Base-by-base conservation (phyloP, 768 basidiomycete species). In the Calocera cornea region DNA sequence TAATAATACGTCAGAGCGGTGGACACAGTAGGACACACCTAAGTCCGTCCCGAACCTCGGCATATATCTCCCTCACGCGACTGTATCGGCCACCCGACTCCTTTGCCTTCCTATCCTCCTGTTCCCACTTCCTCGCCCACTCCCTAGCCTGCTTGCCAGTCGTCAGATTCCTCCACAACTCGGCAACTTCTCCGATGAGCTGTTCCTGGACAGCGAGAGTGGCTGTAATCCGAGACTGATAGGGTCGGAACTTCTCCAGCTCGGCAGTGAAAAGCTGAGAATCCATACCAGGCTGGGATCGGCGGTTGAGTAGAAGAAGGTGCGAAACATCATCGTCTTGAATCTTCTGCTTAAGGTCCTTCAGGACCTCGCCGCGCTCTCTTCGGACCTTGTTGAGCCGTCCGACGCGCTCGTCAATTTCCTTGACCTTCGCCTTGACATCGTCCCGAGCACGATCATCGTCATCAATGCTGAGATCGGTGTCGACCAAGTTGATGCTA, bases 321-420 rank as follows among this genome's bases (percentile, higher is more conserved):
- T 95, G 92, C 0, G 95, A 99, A 31, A 98, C 95, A 71, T 99
- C 97, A 77, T 99, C 97, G 31, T 83, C 80, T 85, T 97, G 97
- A 60, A 97, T 83, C 94, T 95, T 97, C 49, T 97, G 95, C 75
- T 98, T 99, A 64, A 99, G 79, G 74, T 98, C 97, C 74, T 90
- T 94, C 66, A 98, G 77, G 0, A 93, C 87, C 71, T 95, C 90
- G 12, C 83, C 84, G 64, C 95, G 80, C 78, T 98, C 95, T 67
- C 85, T 84, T 50, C 87, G 82, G 69, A 99, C 88, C 79, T 92
- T 89, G 76, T 84, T 87, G 64, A 98, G 74, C 72, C 87, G 80
- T 31, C 86, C 87, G 17, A 98, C 75, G 64, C 86, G 79, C 68
- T 95, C 88, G 70, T 91, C 89, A 68, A 93, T 88, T 72, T 89